Evolutionary conservation across 1,139 yeast genomes (phyloP).

Genomic region (Yamadazyma sp.): DNA sequence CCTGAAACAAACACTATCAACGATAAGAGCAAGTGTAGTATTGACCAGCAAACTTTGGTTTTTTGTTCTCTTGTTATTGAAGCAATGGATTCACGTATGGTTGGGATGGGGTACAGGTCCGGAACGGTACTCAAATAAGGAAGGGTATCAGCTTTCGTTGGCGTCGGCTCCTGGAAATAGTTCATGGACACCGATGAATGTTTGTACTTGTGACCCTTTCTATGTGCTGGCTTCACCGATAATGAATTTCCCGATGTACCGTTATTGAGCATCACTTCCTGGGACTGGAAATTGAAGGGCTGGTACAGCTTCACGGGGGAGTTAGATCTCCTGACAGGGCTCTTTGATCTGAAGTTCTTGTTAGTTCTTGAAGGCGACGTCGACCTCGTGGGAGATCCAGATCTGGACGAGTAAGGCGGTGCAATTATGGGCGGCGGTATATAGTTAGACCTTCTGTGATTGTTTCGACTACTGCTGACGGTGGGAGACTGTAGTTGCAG

Average conservation of each 20-base stretch:
- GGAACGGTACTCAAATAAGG: constrained; percentile 67
- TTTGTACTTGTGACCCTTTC: constrained; percentile 93
- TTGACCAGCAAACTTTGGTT: constrained; percentile 64
- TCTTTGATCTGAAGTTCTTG: constrained; percentile 30
- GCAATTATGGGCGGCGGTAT: constrained; percentile 19
- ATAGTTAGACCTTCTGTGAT: constrained; percentile 12
- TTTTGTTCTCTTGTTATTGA: constrained; percentile 58
- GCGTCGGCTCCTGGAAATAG: constrained; percentile 89
- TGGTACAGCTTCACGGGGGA: constrained; percentile 35
- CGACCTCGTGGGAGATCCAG: constrained; percentile 32
- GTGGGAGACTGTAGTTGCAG: constrained; percentile 8
- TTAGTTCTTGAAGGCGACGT: constrained; percentile 31
- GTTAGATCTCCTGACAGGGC: constrained; percentile 27
- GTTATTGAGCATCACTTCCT: constrained; percentile 35
- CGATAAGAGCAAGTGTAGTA: constrained; percentile 57
- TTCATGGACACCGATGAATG: constrained; percentile 98
- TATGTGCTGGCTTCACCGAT: constrained; percentile 59
- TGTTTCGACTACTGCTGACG: constrained; percentile 3
- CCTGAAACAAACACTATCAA: constrained; percentile 62
- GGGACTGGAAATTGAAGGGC: constrained; percentile 49
- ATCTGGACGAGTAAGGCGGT: constrained; percentile 17
- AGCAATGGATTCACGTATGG: constrained; percentile 55
- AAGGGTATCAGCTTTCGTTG: constrained; percentile 16
- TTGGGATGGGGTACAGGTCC: constrained; percentile 79
- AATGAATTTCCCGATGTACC: constrained; percentile 31